Conservation (phyloP, 306 rosid species). For the Sesbania bispinosa region DNA sequence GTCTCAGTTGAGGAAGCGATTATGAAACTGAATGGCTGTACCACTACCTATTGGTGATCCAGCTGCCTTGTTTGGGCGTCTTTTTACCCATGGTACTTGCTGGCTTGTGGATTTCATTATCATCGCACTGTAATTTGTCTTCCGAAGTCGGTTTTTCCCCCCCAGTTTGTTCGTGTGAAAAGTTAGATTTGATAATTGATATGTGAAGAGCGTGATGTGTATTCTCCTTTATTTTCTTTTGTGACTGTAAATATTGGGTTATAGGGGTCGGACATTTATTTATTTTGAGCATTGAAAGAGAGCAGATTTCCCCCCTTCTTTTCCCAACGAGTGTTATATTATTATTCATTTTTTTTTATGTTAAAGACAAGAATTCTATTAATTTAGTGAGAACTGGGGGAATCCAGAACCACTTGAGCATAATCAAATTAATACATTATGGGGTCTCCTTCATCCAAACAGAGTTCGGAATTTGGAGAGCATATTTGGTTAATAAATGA, state of each 20-base stretch:
- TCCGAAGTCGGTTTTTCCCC: background rate
- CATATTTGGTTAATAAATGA: too few relatives aligned
- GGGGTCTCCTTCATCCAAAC: too few relatives aligned
- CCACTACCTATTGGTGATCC: background rate
- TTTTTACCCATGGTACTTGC: background rate
- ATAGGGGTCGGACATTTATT: background rate
- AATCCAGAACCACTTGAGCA: too few relatives aligned
- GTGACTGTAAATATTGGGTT: conserved; percentile 10
- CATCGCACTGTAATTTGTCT: conserved; percentile 6
- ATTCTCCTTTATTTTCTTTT: background rate
- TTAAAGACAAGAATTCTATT: too few relatives aligned
- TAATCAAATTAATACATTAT: too few relatives aligned
- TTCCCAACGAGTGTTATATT: too few relatives aligned
- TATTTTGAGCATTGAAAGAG: background rate
- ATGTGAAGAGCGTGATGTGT: conserved; percentile 2
- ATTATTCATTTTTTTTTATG: too few relatives aligned
- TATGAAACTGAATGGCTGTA: conserved; percentile 16
- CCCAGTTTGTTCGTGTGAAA: conserved; percentile 1
- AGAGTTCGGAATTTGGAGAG: too few relatives aligned
- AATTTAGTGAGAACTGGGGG: too few relatives aligned
- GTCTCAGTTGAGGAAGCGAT: conserved; percentile 48
- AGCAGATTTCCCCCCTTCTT: background rate
- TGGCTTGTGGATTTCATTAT: conserved; percentile 22
- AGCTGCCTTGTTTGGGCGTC: background rate
- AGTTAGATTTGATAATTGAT: conserved; percentile 26